phyloP scores from a whole-genome alignment of 305 asterid genomes.

The Nicotiana rustica region DNA sequence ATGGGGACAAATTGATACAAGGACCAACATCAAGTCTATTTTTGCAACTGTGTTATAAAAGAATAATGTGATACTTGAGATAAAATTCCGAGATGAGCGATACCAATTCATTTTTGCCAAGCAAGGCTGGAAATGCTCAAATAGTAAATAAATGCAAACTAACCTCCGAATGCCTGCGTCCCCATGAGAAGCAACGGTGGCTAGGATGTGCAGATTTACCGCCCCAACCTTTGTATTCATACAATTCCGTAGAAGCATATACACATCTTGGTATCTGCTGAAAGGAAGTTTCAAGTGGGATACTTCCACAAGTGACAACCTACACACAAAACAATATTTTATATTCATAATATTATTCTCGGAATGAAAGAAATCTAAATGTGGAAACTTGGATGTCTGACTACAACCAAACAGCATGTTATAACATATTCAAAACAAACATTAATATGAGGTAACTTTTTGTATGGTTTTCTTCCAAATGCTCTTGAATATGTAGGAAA shows the following conservation, averaged over 20 bases:
- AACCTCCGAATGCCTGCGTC: slow-evolving; percentile 83
- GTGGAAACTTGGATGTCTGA: background rate
- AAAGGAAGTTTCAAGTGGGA: slow-evolving; percentile 80
- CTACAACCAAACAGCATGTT: background rate
- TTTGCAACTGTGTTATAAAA: background rate
- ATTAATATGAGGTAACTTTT: background rate
- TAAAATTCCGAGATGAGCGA: background rate
- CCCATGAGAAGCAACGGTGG: slow-evolving; percentile 78
- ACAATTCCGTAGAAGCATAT: slow-evolving; percentile 70
- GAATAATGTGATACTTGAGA: background rate
- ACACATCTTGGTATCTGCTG: slow-evolving; percentile 75
- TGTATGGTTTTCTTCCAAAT: background rate
- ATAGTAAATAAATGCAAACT: slow-evolving; percentile 28
- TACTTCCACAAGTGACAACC: slow-evolving; percentile 88
- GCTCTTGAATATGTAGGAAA: background rate
- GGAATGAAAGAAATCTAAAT: background rate
- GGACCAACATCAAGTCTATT: slow-evolving; percentile 1
- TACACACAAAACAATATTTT: slow-evolving; percentile 38
- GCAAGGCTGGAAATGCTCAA: background rate
- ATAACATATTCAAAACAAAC: slow-evolving; percentile 14
- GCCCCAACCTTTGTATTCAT: slow-evolving; percentile 75
- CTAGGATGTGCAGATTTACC: slow-evolving; percentile 62
- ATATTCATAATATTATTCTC: background rate
- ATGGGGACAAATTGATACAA: background rate
- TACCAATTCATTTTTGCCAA: background rate